Evolutionary conservation across 306 rosid genomes (phyloP), one percentile per base, ranked within the genome.

Genomic region (Pterocarpus santalinus): DNA sequence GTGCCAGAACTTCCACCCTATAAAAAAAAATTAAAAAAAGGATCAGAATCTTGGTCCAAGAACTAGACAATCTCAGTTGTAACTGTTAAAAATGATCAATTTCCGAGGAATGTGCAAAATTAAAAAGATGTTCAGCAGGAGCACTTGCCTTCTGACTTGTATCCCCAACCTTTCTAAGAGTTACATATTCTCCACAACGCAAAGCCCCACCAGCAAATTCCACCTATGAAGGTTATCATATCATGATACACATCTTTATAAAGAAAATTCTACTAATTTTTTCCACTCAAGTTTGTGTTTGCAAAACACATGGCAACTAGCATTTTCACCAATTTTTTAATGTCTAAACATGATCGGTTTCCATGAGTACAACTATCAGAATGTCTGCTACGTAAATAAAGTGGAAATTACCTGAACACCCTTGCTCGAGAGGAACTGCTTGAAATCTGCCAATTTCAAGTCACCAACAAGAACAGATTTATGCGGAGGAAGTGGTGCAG

Each of bases 101-200:
- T 80, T 65, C 64, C 30, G 8, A 32, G 33, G 5, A 73, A 61
- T 57, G 12, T 41, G 38, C 36, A 81, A 69, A 79, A 53, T 47
- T 41, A 71, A 81, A 46, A 69, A 62, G 28, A 70, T 65, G 72
- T 44, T 80, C 43, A 55, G 65, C 56, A 65, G 64, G 82, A 66
- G 70, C n/a, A 74, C 87, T 86, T 68, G 84, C 99, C 96, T 96
- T 96, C 69, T 92, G 98, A 83, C 81, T 87, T 69, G 97, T 90
- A 81, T 93, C 99, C 69, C 98, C 97, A 76, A 93, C 91, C 87
- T 96, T 93, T 69, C 97, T 93, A 44, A 93, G 39, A 33, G 99
- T 96, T 81, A 96, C 97, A 36, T 88, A 88, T 81, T 96, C 98
- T 55, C 98, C 98, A 13, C 98, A 93, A n/a, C 98, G 91, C 85